These are phyloP conservation scores for Alternaria viburni DNA, from an alignment of 2,329 filamentous ascomycete genomes.

Conservation along the genomic window DNA sequence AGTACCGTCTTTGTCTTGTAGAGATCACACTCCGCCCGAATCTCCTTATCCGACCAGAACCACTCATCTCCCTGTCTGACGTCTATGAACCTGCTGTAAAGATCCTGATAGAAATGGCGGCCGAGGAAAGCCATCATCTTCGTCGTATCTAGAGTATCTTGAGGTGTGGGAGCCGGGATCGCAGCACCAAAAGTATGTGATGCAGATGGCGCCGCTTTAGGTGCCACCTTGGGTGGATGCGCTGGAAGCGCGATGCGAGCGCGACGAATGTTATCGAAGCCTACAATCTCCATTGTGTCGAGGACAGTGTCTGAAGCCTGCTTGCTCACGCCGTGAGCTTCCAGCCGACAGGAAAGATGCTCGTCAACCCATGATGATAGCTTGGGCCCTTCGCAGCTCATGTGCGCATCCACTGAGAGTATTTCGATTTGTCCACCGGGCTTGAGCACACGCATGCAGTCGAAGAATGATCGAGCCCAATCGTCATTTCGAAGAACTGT, in stretches of 20 bases:
- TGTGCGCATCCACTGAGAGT: constrained; percentile 32
- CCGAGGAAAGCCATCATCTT: constrained; percentile 37
- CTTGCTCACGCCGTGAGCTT: constrained; percentile 29
- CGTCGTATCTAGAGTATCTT: constrained; percentile 27
- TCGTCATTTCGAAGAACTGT: constrained; percentile 34
- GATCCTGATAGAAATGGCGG: constrained; percentile 33
- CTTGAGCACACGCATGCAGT: constrained; percentile 37
- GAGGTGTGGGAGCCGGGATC: constrained; percentile 20
- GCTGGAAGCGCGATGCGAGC: constrained; percentile 34
- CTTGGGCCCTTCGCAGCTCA: constrained; percentile 30
- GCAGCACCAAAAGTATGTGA: constrained; percentile 9
- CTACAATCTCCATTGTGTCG: constrained; percentile 38
- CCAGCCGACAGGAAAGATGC: constrained; percentile 25
- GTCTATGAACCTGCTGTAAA: constrained; percentile 29
- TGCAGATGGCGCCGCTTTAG: constrained; percentile 8
- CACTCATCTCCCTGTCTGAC: constrained; percentile 29
- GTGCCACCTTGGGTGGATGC: constrained; percentile 16
- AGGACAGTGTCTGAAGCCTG: constrained; percentile 34
- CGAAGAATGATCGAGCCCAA: constrained; percentile 36
- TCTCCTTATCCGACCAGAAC: constrained; percentile 33
- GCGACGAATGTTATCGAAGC: constrained; percentile 34
- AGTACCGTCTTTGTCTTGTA: constrained; percentile 36
- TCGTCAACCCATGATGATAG: constrained; percentile 34
- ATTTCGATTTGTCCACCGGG: constrained; percentile 36
- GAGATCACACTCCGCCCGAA: constrained; percentile 31